Evolutionary conservation across 352 stramenopile genomes (phyloP).

Genomic region (Pythium plurisporium): DNA sequence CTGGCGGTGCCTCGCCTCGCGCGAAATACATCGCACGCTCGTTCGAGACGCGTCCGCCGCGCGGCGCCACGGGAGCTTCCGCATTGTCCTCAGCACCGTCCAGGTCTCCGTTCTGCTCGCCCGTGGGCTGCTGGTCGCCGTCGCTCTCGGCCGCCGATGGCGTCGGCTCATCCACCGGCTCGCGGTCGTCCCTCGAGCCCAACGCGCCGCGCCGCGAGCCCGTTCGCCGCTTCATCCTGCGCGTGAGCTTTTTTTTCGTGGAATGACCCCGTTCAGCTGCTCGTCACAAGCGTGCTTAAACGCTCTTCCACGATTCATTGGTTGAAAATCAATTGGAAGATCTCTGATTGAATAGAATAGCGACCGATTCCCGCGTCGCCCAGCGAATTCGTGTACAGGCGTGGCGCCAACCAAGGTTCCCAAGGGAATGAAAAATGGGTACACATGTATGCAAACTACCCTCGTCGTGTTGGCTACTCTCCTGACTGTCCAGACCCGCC

Average conservation of each 20-base stretch:
- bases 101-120: neutral
- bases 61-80: constrained; percentile 1
- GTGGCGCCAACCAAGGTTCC: constrained; percentile 11
- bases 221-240: constrained; percentile 14
- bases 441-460: too few species aligned
- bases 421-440: neutral
- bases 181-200: neutral
- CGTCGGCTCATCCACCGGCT: constrained; percentile 1
- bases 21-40: constrained; percentile 32
- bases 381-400: neutral
- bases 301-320: neutral
- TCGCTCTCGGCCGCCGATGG: neutral
- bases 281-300: too few species aligned
- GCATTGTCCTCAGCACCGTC: neutral
- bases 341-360: constrained; percentile 14
- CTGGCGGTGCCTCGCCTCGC: constrained; percentile 22
- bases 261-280: too few species aligned
- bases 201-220: neutral
- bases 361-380: constrained; percentile 8
- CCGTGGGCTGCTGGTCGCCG: neutral
- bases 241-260: too few species aligned
- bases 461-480: too few species aligned
- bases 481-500: too few species aligned
- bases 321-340: neutral
- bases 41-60: constrained; percentile 22